Evolutionary conservation across 805 yeast genomes (phyloP), one percentile per base, ranked within the genome.

Genomic region (Starmerella gropengiesseri): DNA sequence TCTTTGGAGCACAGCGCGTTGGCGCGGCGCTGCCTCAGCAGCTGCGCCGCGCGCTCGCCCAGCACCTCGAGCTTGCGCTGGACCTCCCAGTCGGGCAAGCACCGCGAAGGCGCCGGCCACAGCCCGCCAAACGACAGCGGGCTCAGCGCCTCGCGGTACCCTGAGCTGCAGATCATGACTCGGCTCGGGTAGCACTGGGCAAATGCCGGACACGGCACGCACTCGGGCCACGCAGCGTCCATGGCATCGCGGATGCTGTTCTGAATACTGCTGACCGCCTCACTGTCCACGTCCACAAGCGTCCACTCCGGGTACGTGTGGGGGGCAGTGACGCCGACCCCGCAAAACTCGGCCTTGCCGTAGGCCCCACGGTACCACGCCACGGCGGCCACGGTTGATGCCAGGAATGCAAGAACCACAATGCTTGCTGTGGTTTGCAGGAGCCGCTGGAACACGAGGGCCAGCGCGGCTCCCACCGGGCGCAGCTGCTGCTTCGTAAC

Each of bases 161-260:
- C 94, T 34, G 76, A 77, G 52, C 74, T 77, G 61, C 98, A 89
- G 44, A 71, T 75, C 7, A 82, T 55, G 40, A 69, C 65, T 53
- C 81, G 65, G 34, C 68, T 58, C 19, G 75, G 73, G 49, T 69
- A 75, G 61, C 97, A 89, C 29, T 73, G 66, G 0, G 87, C 91
- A 61, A 87, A 78, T 3, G 68, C 71, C 2, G 97, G 96, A 57
- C 97, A 89, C 20, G 73, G 73, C 4, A 72, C 62, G 63, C 98
- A 89, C 17, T 31, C 40, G 12, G 54, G 54, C 43, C 51, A 41
- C 22, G 31, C 43, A 5, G 22, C 37, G 37, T 50, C 54, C 44
- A 51, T 36, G 7, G 27, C 26, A n/a, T 31, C 46, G 17, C 51
- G 41, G 17, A 37, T 36, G 11, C 14, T 9, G 18, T 38, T 31